Base-by-base conservation (phyloP, 1,284 basidiomycete species). In the Sanghuangporus baumii region DNA sequence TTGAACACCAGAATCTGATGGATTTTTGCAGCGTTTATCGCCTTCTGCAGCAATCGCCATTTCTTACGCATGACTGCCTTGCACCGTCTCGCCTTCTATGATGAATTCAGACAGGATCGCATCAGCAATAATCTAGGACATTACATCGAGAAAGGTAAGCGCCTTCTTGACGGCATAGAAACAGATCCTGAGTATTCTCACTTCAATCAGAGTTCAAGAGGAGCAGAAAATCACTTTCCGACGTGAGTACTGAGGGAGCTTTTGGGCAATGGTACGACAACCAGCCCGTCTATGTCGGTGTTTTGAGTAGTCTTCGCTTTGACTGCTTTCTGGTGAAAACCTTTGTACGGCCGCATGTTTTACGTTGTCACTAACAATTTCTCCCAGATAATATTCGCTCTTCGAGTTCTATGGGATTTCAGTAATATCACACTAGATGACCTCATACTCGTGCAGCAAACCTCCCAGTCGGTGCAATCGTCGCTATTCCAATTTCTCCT, bases 391-490 rank as follows among this genome's bases (percentile, higher is more conserved):
- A 57, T 63, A 40, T 66, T 65, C 34, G 52, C 54, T 20, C 9
- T 58, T 2, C 40, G 18, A 23, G 40, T 63, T 16, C 37, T 60
- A 16, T 55, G 64, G 47, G 47, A 60, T 40, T 55, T 55, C 3
- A 31, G 57, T 14, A 59, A 43, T 40, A 48, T 68, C 18, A 57
- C 66, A 6, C 34, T 67, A 8, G 55, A 57, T 8, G 64, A 65
- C 6, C 38, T 68, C 16, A 61, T 66, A 4, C 31, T 68, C 12
- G 46, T 68, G 7, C 66, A 67, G 36, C 62, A 67, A 43, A 47
- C 62, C 7, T 54, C 65, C 5, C n/a, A 54, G 2, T 48, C 62
- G 2, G 60, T 67, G 12, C 38, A 55, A 26, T 60, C 43, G 50
- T 60, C 66, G 36, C 43, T 65, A 12, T 59, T 26, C n/a, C 1